Base-by-base conservation (phyloP, 805 yeast genomes). In the Spathaspora girioi region DNA sequence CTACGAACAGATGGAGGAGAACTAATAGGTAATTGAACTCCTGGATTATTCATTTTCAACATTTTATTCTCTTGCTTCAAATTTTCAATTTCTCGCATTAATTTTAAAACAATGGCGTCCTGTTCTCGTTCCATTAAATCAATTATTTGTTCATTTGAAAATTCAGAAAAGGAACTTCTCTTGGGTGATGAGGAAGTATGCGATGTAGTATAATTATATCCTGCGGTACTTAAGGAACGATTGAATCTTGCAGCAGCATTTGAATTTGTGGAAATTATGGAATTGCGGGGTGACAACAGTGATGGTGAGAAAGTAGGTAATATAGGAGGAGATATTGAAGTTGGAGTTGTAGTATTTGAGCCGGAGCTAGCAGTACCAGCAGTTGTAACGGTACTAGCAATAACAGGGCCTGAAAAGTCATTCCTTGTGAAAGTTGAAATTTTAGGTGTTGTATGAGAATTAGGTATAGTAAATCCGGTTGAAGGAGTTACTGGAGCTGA, bases 51-150 rank as follows among this genome's bases (percentile, higher is more conserved):
- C 46, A 42, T 17, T 19, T 47, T 46, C 9, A 50, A 38, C n/a
- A 27, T 19, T 32, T 47, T 70, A 56, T 79, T 81, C 57, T 84
- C 89, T 15, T 79, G 81, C 56, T 77, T 79, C 54, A 86, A 64
- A 6, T 56, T 52, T 23, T 71, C 72, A 35, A 86, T 84, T 61
- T 86, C 89, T 49, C 79, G 77, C 81, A 84, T 84, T 42, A 86
- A 68, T 62, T 77, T 79, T 60, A 85, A 68, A 17, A 86, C 91
- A 20, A 85, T 83, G 2, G 87, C 89, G 60, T 86, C 92, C 63
- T 86, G 91, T 65, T 86, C 90, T 48, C 83, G 74, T 59, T 86
- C 92, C 83, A 86, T 80, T 35, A 75, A 62, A 60, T 82, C 84
- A 38, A 82, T 76, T 17, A 80, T 71, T 54, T 80, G 79, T 27